A percentile compares a stretch with the other conserved stretches of the same genome.
phyloP scores from a whole-genome alignment of 140 eudicot species.

The Stevia rebaudiana region DNA sequence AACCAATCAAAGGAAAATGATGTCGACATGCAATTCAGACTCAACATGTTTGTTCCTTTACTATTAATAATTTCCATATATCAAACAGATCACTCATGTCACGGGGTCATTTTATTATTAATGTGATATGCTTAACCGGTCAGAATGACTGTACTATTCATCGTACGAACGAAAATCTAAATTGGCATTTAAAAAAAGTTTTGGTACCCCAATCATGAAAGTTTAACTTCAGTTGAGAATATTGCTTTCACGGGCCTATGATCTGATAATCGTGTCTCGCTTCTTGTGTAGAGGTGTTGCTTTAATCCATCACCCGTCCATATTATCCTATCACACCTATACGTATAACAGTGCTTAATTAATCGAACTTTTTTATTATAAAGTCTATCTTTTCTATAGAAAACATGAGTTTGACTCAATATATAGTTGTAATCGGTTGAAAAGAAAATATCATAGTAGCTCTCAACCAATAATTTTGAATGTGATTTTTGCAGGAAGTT shows the following conservation, averaged over 20 bases:
- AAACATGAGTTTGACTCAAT: no score
- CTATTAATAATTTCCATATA: not conserved
- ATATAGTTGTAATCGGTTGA: no score
- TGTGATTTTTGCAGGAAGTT: not conserved
- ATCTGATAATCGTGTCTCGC: conserved; percentile 54
- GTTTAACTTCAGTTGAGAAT: conserved; percentile 43
- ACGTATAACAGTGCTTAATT: no score
- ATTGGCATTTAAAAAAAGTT: conserved; percentile 30
- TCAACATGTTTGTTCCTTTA: not conserved
- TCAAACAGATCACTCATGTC: not conserved
- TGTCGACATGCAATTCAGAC: no score
- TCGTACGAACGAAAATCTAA: conserved; percentile 34
- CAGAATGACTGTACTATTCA: conserved; percentile 22
- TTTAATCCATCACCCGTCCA: conserved; percentile 70
- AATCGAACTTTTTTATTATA: not conserved
- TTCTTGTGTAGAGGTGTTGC: conserved; percentile 45
- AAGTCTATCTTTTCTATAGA: no score
- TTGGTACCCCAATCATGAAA: conserved; percentile 31
- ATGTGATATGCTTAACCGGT: conserved; percentile 27
- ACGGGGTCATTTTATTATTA: conserved; percentile 26
- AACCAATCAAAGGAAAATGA: conserved; percentile 14
- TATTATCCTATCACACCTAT: conserved; percentile 72
- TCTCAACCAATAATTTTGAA: no score
- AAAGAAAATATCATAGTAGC: no score
- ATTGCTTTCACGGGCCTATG: conserved; percentile 69